Evolutionary conservation across 2,329 filamentous ascomycete genomes (phyloP).

Genomic region (Mariannaea elegans): DNA sequence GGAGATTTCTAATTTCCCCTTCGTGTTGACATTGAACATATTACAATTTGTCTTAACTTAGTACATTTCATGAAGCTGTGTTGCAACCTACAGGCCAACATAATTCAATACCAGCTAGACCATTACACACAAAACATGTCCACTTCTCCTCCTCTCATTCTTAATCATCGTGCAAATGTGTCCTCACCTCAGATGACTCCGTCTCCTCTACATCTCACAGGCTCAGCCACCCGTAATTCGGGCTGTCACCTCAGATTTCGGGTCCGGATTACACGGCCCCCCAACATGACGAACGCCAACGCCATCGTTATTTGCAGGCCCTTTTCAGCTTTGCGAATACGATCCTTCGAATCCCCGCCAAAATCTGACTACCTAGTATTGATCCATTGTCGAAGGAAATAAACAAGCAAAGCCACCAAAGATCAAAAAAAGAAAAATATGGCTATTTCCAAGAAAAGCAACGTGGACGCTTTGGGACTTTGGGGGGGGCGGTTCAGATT

Average conservation of each 20-base stretch:
- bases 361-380: too few species aligned
- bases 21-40: too few species aligned
- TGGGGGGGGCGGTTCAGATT: too few species aligned
- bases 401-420: not conserved
- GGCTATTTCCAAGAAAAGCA: conserved; percentile 9
- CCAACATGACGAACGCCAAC: not conserved
- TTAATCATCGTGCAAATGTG: not conserved
- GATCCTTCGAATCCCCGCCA: not conserved
- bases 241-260: not conserved
- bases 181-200: not conserved
- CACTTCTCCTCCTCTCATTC: not conserved
- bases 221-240: not conserved
- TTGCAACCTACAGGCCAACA: too few species aligned
- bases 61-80: too few species aligned
- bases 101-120: not conserved
- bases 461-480: not conserved
- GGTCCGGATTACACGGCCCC: not conserved
- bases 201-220: not conserved
- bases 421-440: not conserved
- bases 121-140: not conserved
- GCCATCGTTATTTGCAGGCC: not conserved
- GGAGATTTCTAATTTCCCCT: too few species aligned
- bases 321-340: too few species aligned
- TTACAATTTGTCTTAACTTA: too few species aligned
- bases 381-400: not conserved